Evolutionary conservation across 192 early-diverging fungal species (phyloP).

Genomic region (Rhizophlyctis rosea): DNA sequence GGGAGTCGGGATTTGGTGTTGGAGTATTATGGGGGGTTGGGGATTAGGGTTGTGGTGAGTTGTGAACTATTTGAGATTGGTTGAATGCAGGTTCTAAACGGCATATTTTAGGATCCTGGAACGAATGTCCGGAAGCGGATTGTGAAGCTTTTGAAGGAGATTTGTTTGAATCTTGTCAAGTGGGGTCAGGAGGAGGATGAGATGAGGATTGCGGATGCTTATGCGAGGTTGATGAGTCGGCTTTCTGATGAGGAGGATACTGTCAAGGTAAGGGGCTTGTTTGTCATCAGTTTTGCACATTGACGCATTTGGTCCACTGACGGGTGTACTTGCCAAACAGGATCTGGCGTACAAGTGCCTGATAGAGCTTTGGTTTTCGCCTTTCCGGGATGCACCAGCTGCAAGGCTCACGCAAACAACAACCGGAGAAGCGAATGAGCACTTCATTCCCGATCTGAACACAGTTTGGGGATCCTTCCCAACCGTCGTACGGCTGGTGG

Average conservation of each 20-base stretch:
- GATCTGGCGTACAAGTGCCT: constrained; percentile 70
- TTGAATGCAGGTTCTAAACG: background rate
- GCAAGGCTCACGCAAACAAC: background rate
- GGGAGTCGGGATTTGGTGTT: constrained; percentile 55
- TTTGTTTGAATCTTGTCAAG: constrained; percentile 44
- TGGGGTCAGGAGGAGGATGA: background rate
- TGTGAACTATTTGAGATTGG: constrained; percentile 7
- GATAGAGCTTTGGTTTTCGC: constrained; percentile 70
- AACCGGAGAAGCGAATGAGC: background rate
- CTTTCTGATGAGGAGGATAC: constrained; percentile 45
- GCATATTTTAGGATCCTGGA: constrained; percentile 69
- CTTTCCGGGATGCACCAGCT: constrained; percentile 7
- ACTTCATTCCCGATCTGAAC: background rate
- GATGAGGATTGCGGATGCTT: constrained; percentile 33
- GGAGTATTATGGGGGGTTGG: constrained; percentile 79
- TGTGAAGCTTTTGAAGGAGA: constrained; percentile 71
- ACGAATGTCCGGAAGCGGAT: constrained; percentile 85
- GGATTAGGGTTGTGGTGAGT: constrained; percentile 71
- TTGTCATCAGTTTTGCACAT: background rate
- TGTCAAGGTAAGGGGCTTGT: constrained; percentile 31
- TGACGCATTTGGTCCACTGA: too few species aligned
- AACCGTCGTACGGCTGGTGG: constrained; percentile 2
- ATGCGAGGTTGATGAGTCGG: constrained; percentile 28
- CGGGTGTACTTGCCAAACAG: too few species aligned
- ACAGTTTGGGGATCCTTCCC: background rate